These are phyloP conservation scores for Zelopaecilomyces penicillatus DNA, from an alignment of 2,329 filamentous ascomycete genomes.

Conservation along the genomic window DNA sequence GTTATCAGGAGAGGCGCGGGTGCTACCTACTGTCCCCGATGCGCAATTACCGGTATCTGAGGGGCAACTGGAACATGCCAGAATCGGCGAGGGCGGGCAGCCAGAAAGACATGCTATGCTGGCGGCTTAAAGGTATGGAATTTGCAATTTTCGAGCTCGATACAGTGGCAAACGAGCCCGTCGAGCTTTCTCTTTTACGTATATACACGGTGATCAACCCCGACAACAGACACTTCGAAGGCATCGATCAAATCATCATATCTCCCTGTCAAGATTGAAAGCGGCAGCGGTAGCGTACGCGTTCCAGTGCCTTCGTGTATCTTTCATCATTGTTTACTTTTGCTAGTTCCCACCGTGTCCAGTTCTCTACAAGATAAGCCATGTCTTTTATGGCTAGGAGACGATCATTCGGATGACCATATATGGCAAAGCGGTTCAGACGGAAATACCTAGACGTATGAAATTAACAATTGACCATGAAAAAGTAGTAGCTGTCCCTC, in stretches of 20 bases:
- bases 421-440: slow-evolving; percentile 79
- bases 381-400: not conserved
- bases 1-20: slow-evolving; percentile 16
- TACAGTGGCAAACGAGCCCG: too few relatives aligned
- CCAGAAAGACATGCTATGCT: slow-evolving; percentile 33
- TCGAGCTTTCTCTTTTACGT: too few relatives aligned
- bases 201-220: too few relatives aligned
- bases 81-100: slow-evolving; percentile 12
- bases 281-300: too few relatives aligned
- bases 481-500: slow-evolving; percentile 27
- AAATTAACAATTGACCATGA: not conserved
- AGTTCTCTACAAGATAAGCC: too few relatives aligned
- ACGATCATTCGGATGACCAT: not conserved
- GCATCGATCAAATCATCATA: too few relatives aligned
- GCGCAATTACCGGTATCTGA: slow-evolving; percentile 24
- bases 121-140: slow-evolving; percentile 18
- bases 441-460: slow-evolving; percentile 63
- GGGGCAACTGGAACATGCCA: slow-evolving; percentile 8
- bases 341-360: not conserved
- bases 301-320: too few relatives aligned
- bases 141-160: not conserved
- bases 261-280: too few relatives aligned
- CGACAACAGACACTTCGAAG: too few relatives aligned
- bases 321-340: too few relatives aligned
- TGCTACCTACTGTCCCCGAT: slow-evolving; percentile 23